Evolutionary conservation across 257 asterid species (phyloP).

Genomic region (Fraxinus excelsior): DNA sequence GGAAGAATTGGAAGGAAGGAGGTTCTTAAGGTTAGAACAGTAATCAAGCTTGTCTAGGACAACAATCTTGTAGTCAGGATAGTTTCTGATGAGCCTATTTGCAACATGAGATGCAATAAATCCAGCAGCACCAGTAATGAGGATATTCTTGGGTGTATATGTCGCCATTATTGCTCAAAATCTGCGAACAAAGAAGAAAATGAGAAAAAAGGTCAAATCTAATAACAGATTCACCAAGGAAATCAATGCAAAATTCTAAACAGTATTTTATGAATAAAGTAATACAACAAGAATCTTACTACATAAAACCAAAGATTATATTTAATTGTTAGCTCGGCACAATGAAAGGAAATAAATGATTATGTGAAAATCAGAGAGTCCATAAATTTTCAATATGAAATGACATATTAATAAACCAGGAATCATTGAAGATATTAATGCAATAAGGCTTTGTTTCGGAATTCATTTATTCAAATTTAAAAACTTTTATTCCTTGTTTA

Average conservation of each 20-base stretch:
- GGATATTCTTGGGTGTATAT: constrained; percentile 84
- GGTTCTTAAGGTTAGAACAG: constrained; percentile 88
- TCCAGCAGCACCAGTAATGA: constrained; percentile 99
- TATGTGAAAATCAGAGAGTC: neutral
- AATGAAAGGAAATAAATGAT: neutral
- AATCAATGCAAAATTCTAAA: neutral
- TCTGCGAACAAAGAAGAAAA: constrained; percentile 28
- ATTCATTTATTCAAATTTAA: neutral
- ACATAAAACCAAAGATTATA: neutral
- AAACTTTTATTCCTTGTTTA: neutral
- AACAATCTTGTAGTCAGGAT: constrained; percentile 88
- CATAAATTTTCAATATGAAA: neutral
- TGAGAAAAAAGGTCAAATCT: neutral
- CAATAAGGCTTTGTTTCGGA: neutral
- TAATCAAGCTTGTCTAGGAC: constrained; percentile 97
- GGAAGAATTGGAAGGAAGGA: constrained; percentile 68
- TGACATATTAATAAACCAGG: neutral
- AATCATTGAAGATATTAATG: neutral
- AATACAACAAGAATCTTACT: neutral
- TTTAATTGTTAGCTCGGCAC: neutral
- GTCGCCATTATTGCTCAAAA: constrained; percentile 51
- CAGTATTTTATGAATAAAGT: neutral
- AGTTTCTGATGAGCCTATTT: constrained; percentile 76
- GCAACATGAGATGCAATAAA: constrained; percentile 98
- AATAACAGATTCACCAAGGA: constrained; percentile 1